Evolutionary conservation across 352 stramenopile genomes (phyloP), one percentile per base, ranked within the genome.

Genomic region (Pythium sukuiense): DNA sequence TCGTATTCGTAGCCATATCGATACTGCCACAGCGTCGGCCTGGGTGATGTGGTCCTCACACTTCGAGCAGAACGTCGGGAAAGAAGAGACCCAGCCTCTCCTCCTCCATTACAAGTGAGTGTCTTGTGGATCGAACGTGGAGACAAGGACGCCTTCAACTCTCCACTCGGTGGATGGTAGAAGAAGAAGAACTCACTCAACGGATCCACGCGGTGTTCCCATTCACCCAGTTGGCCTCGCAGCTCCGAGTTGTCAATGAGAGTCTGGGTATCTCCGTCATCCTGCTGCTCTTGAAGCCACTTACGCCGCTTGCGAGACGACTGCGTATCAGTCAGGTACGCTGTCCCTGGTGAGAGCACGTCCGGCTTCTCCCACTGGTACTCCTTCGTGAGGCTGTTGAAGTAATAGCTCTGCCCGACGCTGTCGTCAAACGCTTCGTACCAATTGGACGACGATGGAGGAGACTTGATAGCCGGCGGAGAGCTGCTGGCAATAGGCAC

Each of bases 381-480:
- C 59, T 94, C 88, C 49, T 87, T 80, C 2, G 82, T 92, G 50
- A 74, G 35, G 9, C 58, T 64, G 65, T 96, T 93, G 70, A 82
- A 96, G 70, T 84, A 96, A 63, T 94, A 96, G 4, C 72, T 61
- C 12, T 77, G 63, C 18, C 85, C 74, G n/a, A 89, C n/a, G 0
- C 60, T 61, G 46, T 96, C 85, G 30, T 96, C 87, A 33, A 79
- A 89, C 13, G 76, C 83, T 71, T 95, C 83, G 46, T 90, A 91
- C 88, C 88, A 96, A 41, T 74, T 77, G 6, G 52, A 65, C 11
- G 29, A 4, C 20, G 26, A 16, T 14, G 8, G 18, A 7, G 30
- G 57, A 26, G 69, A 26, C 27, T 26, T 20, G 5, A 1, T 13
- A 13, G 26, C 26, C 14, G 48, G 5, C 2, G 20, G 45, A 16